Evolutionary conservation across 2,329 filamentous ascomycete genomes (phyloP).

Genomic region (Colletotrichum sublineola): DNA sequence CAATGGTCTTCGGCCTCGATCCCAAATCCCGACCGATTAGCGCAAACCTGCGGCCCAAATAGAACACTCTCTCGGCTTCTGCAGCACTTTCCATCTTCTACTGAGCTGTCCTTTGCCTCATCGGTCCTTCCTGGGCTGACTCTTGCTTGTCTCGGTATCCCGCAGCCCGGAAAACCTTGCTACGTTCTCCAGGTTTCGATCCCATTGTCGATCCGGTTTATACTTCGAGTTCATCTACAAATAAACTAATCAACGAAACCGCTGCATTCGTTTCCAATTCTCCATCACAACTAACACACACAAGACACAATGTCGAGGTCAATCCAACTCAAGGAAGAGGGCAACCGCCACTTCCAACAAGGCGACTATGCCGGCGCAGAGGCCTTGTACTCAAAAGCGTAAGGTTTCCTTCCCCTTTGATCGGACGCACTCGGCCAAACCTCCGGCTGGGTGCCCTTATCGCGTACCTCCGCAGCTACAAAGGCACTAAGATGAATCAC

Average conservation of each 20-base stretch:
- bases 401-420: constrained; percentile 48
- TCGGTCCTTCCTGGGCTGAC: not conserved
- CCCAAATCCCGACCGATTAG: not conserved
- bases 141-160: not conserved
- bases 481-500: not conserved
- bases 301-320: constrained; percentile 48
- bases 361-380: constrained; percentile 77
- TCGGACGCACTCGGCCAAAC: not conserved
- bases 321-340: constrained; percentile 65
- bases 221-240: not conserved
- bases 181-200: not conserved
- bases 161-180: not conserved
- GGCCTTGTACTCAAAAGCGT: constrained; percentile 79
- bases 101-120: not conserved
- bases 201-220: not conserved
- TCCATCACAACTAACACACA: not conserved
- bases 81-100: not conserved
- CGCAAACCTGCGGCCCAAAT: not conserved
- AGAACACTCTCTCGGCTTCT: not conserved
- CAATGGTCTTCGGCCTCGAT: not conserved
- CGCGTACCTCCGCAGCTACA: not conserved
- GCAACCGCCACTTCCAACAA: constrained; percentile 74
- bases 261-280: not conserved
- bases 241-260: not conserved
- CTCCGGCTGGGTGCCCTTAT: not conserved